Evolutionary conservation across 345 rosid genomes (phyloP).

Genomic region (Lepidium sativum): DNA sequence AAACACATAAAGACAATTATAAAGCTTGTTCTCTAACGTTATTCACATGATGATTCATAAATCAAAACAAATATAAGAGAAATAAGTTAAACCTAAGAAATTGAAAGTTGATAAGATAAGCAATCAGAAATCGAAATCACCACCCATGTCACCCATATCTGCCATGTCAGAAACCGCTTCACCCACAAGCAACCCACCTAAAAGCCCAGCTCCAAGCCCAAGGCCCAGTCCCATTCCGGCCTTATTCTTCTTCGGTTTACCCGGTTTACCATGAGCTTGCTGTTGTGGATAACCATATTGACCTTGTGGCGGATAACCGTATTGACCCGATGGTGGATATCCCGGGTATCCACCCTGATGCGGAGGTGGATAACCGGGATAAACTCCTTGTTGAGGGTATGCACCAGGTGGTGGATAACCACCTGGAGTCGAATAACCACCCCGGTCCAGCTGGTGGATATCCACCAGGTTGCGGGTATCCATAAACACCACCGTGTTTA

Average conservation of each 20-base stretch:
- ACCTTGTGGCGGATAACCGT: conserved; percentile 23
- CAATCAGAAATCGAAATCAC: conserved; percentile 27
- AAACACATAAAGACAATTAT: neutral
- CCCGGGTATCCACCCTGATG: conserved; percentile 22
- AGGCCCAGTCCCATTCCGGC: conserved; percentile 25
- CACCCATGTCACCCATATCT: conserved; percentile 27
- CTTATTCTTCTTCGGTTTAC: conserved; percentile 26
- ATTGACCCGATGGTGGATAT: conserved; percentile 21
- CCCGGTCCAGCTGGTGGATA: conserved; percentile 6
- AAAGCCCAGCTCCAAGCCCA: conserved; percentile 33
- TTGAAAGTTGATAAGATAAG: neutral
- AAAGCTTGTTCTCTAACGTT: neutral
- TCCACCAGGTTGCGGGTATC: conserved; percentile 12
- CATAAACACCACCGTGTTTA: conserved; percentile 19
- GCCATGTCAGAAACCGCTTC: conserved; percentile 21
- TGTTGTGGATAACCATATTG: conserved; percentile 27
- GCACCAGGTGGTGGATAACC: conserved; percentile 23
- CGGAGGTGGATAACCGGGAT: conserved; percentile 16
- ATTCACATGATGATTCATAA: conserved; percentile 1
- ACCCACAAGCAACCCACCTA: conserved; percentile 31
- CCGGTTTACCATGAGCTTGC: conserved; percentile 16
- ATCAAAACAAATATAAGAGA: neutral
- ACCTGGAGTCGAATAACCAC: conserved; percentile 16
- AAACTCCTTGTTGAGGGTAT: conserved; percentile 16
- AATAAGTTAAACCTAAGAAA: neutral